Evolutionary conservation across 2,329 filamentous ascomycete genomes (phyloP).

Genomic region (Hymenotorrendiella dingleyae): DNA sequence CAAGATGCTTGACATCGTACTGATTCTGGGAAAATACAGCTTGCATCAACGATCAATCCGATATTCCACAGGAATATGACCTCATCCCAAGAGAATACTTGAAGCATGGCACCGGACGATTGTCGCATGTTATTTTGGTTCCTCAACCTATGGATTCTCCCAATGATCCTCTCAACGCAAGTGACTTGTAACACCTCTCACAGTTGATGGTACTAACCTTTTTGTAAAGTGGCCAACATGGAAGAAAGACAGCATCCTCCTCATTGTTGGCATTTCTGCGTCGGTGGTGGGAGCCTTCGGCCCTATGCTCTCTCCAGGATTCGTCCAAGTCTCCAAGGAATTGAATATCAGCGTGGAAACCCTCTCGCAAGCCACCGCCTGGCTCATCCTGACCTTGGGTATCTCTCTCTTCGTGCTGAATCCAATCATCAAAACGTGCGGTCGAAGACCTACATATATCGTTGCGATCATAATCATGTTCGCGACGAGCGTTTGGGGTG

Average conservation of each 20-base stretch:
- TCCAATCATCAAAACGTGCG: slow-evolving; percentile 45
- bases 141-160: slow-evolving; percentile 44
- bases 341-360: slow-evolving; percentile 39
- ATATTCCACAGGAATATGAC: slow-evolving; percentile 41
- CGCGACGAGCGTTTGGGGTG: slow-evolving; percentile 42
- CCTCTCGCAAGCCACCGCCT: slow-evolving; percentile 41
- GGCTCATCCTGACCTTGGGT: slow-evolving; percentile 43
- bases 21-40: slow-evolving; percentile 26
- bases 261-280: slow-evolving; percentile 40
- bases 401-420: slow-evolving; percentile 44
- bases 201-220: too few relatives aligned
- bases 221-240: slow-evolving; percentile 41
- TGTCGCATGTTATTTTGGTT: slow-evolving; percentile 21
- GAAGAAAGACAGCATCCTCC: slow-evolving; percentile 40
- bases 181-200: slow-evolving; percentile 20
- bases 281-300: slow-evolving; percentile 45
- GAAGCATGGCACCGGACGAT: slow-evolving; percentile 18
- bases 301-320: slow-evolving; percentile 45
- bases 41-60: slow-evolving; percentile 40
- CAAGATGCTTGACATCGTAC: background rate
- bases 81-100: slow-evolving; percentile 35
- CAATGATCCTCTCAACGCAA: slow-evolving; percentile 43
- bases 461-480: slow-evolving; percentile 42
- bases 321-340: slow-evolving; percentile 39
- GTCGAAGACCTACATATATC: slow-evolving; percentile 45